phyloP scores from a whole-genome alignment of 2,329 filamentous ascomycete species.

The Pyrenophora graminea region DNA sequence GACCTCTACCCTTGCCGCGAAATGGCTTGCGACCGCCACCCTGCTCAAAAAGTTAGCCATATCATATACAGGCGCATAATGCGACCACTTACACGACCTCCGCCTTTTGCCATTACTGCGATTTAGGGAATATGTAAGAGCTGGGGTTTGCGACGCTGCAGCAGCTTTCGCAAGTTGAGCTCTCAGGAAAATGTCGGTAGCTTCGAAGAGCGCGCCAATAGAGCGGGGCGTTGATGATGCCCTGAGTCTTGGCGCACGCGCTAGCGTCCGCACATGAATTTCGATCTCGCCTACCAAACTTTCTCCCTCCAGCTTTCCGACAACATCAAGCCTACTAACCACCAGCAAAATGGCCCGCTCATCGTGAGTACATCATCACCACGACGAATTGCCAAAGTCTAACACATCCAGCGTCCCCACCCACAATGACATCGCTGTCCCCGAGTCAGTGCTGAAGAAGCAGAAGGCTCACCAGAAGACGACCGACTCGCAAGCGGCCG shows the following conservation, averaged over 20 bases:
- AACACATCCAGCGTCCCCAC: constrained; percentile 72
- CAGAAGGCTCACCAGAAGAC: constrained; percentile 99
- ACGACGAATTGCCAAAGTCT: background rate
- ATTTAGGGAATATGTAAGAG: constrained; percentile 6
- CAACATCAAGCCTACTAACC: constrained; percentile 41
- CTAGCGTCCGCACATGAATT: constrained; percentile 37
- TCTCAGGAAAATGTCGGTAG: constrained; percentile 35
- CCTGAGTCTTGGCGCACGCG: constrained; percentile 27
- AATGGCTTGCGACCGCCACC: constrained; percentile 38
- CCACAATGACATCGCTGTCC: constrained; percentile 93
- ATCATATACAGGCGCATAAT: background rate
- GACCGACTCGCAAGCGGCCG: constrained; percentile 80
- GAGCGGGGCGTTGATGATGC: constrained; percentile 12
- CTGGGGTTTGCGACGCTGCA: constrained; percentile 12
- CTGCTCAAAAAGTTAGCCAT: constrained; percentile 23
- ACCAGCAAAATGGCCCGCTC: constrained; percentile 45
- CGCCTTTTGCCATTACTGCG: constrained; percentile 33
- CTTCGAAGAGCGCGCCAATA: constrained; percentile 16
- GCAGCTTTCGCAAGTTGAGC: constrained; percentile 28
- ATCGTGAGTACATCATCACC: constrained; percentile 30
- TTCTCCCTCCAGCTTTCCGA: constrained; percentile 31
- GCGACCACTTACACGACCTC: constrained; percentile 32
- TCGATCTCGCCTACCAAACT: constrained; percentile 16
- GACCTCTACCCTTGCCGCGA: constrained; percentile 35
- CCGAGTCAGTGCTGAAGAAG: constrained; percentile 99